Evolutionary conservation across 306 rosid genomes (phyloP).

Genomic region (Heteromeles arbutifolia): DNA sequence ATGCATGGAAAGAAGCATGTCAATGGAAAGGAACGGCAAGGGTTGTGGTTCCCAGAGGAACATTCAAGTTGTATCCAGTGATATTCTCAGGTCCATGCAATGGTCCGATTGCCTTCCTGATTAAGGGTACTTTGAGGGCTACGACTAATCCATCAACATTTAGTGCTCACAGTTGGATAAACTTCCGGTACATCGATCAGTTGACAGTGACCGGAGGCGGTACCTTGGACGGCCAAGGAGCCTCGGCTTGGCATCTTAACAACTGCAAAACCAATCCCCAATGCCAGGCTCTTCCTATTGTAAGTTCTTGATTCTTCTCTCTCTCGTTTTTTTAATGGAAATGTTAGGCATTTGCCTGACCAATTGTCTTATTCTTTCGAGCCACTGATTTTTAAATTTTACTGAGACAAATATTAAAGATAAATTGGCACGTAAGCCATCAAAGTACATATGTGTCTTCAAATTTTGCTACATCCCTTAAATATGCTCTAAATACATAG

Average conservation of each 20-base stretch:
- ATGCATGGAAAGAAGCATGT: slow-evolving; percentile 38
- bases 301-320: slow-evolving; percentile 11
- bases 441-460: too few relatives aligned
- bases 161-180: slow-evolving; percentile 33
- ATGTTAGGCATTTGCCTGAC: too few relatives aligned
- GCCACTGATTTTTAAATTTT: too few relatives aligned
- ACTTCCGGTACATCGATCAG: slow-evolving; percentile 31
- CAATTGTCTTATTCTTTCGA: too few relatives aligned
- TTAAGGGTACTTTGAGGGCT: slow-evolving; percentile 43
- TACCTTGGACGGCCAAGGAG: slow-evolving; percentile 49
- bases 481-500: neutral
- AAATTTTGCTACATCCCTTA: too few relatives aligned
- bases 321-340: neutral
- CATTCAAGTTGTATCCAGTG: slow-evolving; percentile 23
- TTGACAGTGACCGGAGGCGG: slow-evolving; percentile 47
- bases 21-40: slow-evolving; percentile 24
- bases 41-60: slow-evolving; percentile 40
- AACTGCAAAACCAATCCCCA: slow-evolving; percentile 20
- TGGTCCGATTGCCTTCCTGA: slow-evolving; percentile 26
- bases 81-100: slow-evolving; percentile 49
- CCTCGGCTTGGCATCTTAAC: slow-evolving; percentile 39
- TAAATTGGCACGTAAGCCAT: too few relatives aligned
- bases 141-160: slow-evolving; percentile 20
- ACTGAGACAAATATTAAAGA: too few relatives aligned
- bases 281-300: slow-evolving; percentile 33